Conservation (phyloP, 441 rosid genomes). For the Biscutella laevigata region DNA sequence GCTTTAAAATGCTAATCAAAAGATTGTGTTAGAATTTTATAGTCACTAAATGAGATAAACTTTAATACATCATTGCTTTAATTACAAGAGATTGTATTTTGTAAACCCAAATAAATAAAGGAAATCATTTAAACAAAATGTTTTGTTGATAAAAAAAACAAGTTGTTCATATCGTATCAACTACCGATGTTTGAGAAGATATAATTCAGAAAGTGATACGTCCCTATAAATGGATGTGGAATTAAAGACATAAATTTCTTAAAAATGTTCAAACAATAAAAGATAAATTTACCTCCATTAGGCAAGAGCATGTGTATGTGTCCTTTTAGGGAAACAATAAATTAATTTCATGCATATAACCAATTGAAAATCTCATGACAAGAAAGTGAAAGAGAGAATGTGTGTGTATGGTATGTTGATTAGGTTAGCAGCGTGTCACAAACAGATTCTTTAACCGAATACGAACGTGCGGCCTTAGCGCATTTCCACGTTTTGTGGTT, state of each 20-base stretch:
- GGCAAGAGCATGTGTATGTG: slow-evolving; percentile 28
- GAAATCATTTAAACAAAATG: no score
- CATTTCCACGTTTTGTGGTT: no score
- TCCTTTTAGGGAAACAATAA: slow-evolving; percentile 29
- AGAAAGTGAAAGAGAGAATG: slow-evolving; percentile 18
- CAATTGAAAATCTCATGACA: slow-evolving; percentile 9
- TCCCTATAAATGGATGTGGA: slow-evolving; percentile 26
- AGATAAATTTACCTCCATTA: slow-evolving; percentile 25
- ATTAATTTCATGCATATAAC: slow-evolving; percentile 21
- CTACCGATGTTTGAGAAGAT: slow-evolving; percentile 17
- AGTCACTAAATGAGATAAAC: no score
- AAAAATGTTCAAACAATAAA: slow-evolving; percentile 24
- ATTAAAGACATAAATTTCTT: slow-evolving; percentile 20
- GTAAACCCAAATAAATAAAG: no score
- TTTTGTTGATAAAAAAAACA: no score
- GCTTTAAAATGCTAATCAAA: no score
- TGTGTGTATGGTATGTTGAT: slow-evolving; percentile 18
- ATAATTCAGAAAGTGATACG: slow-evolving; percentile 18
- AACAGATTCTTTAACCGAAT: no score
- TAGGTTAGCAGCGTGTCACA: slow-evolving; percentile 23
- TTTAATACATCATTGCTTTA: no score
- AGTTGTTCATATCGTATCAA: background rate
- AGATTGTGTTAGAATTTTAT: no score
- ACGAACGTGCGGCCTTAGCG: no score
- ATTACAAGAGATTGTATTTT: no score